These are phyloP conservation scores for Perkinsela sp. DNA, from an alignment of 208 protist genomes.

Conservation along the genomic window DNA sequence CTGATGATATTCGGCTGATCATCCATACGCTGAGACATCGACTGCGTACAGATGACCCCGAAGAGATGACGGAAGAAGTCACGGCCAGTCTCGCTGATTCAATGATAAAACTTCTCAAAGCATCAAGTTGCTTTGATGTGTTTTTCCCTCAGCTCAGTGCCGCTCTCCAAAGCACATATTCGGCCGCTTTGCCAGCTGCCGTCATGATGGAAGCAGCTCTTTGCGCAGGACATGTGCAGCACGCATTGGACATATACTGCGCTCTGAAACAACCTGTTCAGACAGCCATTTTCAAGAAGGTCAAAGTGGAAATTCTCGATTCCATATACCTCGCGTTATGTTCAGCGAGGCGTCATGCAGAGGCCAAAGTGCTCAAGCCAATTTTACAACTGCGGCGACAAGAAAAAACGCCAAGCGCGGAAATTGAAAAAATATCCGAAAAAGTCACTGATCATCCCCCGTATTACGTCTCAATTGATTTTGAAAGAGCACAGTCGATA, in stretches of 20 bases:
- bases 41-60: too few species aligned
- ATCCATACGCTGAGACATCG: too few species aligned
- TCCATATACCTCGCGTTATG: neutral
- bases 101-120: too few species aligned
- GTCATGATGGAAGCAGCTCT: neutral
- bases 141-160: too few species aligned
- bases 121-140: too few species aligned
- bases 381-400: neutral
- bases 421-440: neutral
- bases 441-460: neutral
- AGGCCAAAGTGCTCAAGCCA: neutral
- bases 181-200: neutral
- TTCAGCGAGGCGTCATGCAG: neutral
- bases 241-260: neutral
- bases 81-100: too few species aligned
- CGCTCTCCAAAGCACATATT: too few species aligned
- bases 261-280: neutral
- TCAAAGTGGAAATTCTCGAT: neutral
- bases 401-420: neutral
- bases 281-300: neutral
- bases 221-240: neutral
- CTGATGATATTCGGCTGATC: too few species aligned
- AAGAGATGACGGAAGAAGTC: too few species aligned
- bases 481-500: neutral
- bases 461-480: neutral